Evolutionary conservation across 2,329 filamentous ascomycete species (phyloP).

Genomic region (Didymella lethalis): DNA sequence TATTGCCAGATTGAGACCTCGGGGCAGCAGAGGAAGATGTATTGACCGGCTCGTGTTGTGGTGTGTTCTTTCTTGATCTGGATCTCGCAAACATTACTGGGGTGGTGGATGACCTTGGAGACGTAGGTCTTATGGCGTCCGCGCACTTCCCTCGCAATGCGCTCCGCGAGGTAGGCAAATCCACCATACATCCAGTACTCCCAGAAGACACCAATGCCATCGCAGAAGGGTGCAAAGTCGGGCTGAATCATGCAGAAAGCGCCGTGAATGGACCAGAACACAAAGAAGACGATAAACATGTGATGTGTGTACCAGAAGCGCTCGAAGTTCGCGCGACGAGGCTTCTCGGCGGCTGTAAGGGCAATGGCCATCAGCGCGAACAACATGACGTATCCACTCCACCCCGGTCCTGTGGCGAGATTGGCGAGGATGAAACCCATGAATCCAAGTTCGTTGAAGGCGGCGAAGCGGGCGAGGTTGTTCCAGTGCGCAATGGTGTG

Average conservation of each 20-base stretch:
- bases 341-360: slow-evolving; percentile 78
- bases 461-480: slow-evolving; percentile 80
- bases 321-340: slow-evolving; percentile 81
- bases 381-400: slow-evolving; percentile 88
- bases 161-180: slow-evolving; percentile 80
- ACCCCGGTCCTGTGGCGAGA: slow-evolving; percentile 80
- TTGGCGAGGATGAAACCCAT: slow-evolving; percentile 81
- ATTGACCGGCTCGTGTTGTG: slow-evolving; percentile 79
- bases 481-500: slow-evolving; percentile 89
- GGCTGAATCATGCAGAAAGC: slow-evolving; percentile 91
- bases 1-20: slow-evolving; percentile 89
- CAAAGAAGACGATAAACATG: slow-evolving; percentile 86
- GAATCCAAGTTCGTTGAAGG: slow-evolving; percentile 78
- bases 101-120: slow-evolving; percentile 88
- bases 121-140: slow-evolving; percentile 85
- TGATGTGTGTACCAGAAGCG: slow-evolving; percentile 93
- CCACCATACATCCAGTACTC: slow-evolving; percentile 89
- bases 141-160: slow-evolving; percentile 78
- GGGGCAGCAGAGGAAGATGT: slow-evolving; percentile 88
- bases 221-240: slow-evolving; percentile 80
- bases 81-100: slow-evolving; percentile 87
- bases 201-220: slow-evolving; percentile 82
- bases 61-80: slow-evolving; percentile 92
- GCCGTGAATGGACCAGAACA: slow-evolving; percentile 90
- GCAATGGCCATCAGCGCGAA: slow-evolving; percentile 80